Evolutionary conservation across 805 yeast genomes (phyloP).

Genomic region (Candida tammaniensis): DNA sequence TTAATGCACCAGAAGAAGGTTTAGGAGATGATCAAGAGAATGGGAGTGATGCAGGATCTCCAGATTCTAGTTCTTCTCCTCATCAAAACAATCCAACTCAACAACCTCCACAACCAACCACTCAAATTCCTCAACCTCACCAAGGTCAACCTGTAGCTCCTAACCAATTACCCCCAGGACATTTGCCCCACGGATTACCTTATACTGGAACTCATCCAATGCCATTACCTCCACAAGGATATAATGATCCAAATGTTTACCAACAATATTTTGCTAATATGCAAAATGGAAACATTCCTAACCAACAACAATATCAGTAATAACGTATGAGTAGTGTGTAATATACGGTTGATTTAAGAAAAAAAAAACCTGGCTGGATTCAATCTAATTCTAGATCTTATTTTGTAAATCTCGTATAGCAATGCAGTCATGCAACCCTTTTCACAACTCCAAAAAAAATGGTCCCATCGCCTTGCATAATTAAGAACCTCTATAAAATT

Average conservation of each 20-base stretch:
- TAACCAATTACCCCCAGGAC: constrained; percentile 36
- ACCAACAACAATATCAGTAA: constrained; percentile 57
- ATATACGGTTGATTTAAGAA: constrained; percentile 7
- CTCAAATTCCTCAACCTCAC: constrained; percentile 21
- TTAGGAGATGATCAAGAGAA: constrained; percentile 61
- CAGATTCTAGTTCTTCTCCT: constrained; percentile 39
- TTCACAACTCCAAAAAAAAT: too few relatives aligned
- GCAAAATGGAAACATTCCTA: constrained; percentile 46
- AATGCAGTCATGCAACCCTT: too few relatives aligned
- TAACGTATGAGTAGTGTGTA: too few relatives aligned
- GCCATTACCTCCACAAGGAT: constrained; percentile 46
- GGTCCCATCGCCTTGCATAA: too few relatives aligned
- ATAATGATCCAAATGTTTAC: constrained; percentile 55
- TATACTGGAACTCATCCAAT: constrained; percentile 37
- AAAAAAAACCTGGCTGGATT: too few relatives aligned
- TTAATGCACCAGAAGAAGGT: constrained; percentile 92
- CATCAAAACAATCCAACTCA: constrained; percentile 26
- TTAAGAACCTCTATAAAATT: too few relatives aligned
- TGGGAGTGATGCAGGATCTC: constrained; percentile 48
- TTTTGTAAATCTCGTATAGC: too few relatives aligned
- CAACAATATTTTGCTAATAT: constrained; percentile 61
- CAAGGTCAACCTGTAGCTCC: constrained; percentile 20
- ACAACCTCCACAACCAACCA: constrained; percentile 27
- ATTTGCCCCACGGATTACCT: constrained; percentile 44
- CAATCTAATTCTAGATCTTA: too few relatives aligned